Evolutionary conservation across 2,329 filamentous ascomycete genomes (phyloP), one percentile per base, ranked within the genome.

Genomic region (Parastagonospora nodorum): DNA sequence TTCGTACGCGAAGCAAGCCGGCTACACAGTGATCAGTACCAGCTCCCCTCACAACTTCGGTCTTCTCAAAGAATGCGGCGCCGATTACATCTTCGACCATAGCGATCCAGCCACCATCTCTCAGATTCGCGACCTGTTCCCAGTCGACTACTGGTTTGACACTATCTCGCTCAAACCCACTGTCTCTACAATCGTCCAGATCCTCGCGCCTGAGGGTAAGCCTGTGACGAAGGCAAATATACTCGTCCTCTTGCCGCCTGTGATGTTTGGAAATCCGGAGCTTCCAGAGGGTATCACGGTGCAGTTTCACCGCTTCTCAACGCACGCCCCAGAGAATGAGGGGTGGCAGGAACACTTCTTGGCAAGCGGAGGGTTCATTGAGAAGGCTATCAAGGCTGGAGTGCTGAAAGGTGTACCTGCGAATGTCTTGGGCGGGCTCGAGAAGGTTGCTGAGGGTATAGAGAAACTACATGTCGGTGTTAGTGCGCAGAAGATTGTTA

Each of bases 111-210:
- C 72, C 1, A 74, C 77, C 2, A 64, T 72, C 9, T 58, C 71
- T 3, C 67, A 69, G 14, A 75, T 79, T 54, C 61, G 57, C 11
- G 48, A 62, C 0, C 61, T 58, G 4, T 69, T 67, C 2, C 74
- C 60, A 1, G 58, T 79, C 2, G 48, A 60, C 8, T 72, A 76
- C 42, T 70, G 71, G 30, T 76, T 79, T 42, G 76, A 80, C 45
- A 77, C 73, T 0, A 76, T 80, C 42, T 63, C 62, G n/a, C 46
- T 72, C 8, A 47, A 61, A 5, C 19, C 48, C 8, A 49, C 53
- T 1, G 45, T 63, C 9, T 54, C 50, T 4, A 62, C 65, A 5
- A 62, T 69, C 1, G 38, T 63, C 8, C 48, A 58, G 33, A 63
- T 68, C 15, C 51, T 67, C 5, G 53, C 59, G 4, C 61, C 63